Base-by-base conservation (phyloP, 1,139 yeast species). In the Trichomonascaceae sp. region DNA sequence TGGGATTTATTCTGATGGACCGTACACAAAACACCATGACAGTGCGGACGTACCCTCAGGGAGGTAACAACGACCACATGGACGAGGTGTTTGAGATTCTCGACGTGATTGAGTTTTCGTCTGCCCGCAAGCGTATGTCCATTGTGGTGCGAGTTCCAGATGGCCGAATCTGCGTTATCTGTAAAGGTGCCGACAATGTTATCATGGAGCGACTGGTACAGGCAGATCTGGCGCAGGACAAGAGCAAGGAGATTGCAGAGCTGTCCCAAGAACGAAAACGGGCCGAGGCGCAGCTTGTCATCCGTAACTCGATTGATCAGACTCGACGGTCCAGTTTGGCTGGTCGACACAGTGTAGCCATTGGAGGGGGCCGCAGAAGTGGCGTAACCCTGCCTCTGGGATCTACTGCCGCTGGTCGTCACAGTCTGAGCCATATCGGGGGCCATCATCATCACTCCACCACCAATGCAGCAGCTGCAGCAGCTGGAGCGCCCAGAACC, bases 101-200 rank as follows among this genome's bases (percentile, higher is more conserved):
- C 44, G 89, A 89, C 41, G 70, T 72, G 1, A 74, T 92, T 39
- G 97, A 89, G 41, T 92, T 92, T 52, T 67, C 89, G 0, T 81
- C 94, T 2, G 65, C 77, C 3, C 72, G 99, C 47, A 92, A 92
- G 57, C 71, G 98, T 51, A 92, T 92, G 99, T 82, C 96, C 0
- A 73, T 79, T n/a, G 57, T 89, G 5, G 76, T 87, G 1, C 67
- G 61, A 43, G 74, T 82, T 46, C 96, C 96, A 0, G 82, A 81
- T 51, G 74, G 73, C n/a, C 67, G 80, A 40, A 67, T 85, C 16
- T 73, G 89, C 35, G 52, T 89, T 37, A 63, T 92, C 31, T 82
- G 95, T 59, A 92, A 92, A 58, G 98, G 97, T 35, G 98, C 99
- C 1, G 98, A 92, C 54, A 84, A 84, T 49, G 68, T 89, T n/a